Evolutionary conservation across 352 stramenopile species (phyloP).

Genomic region (Albugo laibachii): DNA sequence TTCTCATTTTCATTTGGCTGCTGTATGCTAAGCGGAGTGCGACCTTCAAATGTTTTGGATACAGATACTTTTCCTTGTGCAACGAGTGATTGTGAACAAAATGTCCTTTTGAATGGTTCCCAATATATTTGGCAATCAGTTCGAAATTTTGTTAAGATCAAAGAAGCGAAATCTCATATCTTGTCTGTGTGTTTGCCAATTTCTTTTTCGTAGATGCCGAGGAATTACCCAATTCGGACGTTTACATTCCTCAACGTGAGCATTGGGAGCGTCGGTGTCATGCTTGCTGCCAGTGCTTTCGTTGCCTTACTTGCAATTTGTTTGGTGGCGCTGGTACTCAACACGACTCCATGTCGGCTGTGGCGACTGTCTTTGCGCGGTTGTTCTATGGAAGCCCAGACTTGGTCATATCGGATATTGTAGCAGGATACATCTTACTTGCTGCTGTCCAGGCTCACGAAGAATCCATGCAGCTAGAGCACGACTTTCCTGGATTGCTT

Average conservation of each 20-base stretch:
- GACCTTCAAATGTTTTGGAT: too few relatives aligned
- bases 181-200: neutral
- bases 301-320: slow-evolving; percentile 74
- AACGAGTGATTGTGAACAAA: too few relatives aligned
- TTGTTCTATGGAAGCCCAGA: slow-evolving; percentile 77
- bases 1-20: too few relatives aligned
- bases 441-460: slow-evolving; percentile 67
- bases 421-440: slow-evolving; percentile 64
- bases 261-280: slow-evolving; percentile 62
- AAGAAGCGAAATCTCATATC: too few relatives aligned
- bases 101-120: too few relatives aligned
- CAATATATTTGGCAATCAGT: too few relatives aligned
- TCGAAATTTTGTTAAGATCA: too few relatives aligned
- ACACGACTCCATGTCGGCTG: slow-evolving; percentile 75
- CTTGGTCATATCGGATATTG: slow-evolving; percentile 76
- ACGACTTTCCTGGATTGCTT: too few relatives aligned
- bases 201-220: neutral
- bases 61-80: too few relatives aligned
- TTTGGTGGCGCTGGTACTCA: slow-evolving; percentile 68
- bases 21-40: too few relatives aligned
- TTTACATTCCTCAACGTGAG: slow-evolving; percentile 63
- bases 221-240: slow-evolving; percentile 8
- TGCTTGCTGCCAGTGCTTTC: slow-evolving; percentile 53
- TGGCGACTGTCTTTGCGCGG: slow-evolving; percentile 63
- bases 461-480: neutral